A percentile compares a stretch with the other conserved stretches of the same genome.
These are phyloP conservation scores for Penicillium sp. DNA, from an alignment of 2,329 filamentous ascomycete genomes.

Conservation along the genomic window DNA sequence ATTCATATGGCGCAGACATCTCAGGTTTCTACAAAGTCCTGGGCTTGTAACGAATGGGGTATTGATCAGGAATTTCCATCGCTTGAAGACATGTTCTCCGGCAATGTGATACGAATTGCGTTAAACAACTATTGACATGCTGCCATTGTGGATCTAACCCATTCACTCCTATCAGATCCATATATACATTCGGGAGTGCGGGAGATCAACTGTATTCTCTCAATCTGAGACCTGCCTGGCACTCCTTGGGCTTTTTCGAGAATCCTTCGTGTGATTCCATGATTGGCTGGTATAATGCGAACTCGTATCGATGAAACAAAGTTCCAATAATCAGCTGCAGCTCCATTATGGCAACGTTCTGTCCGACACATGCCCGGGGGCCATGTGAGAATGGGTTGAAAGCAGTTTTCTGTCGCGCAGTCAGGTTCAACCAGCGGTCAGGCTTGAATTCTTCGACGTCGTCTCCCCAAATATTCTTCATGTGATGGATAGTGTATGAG, in stretches of 20 bases:
- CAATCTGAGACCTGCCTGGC: constrained; percentile 15
- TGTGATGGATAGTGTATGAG: constrained; percentile 41
- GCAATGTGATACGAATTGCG: constrained; percentile 2
- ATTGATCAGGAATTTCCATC: constrained; percentile 14
- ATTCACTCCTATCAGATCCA: not conserved
- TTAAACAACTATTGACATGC: not conserved
- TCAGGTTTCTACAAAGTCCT: not conserved
- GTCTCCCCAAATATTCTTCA: constrained; percentile 39
- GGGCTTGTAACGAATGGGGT: constrained; percentile 6
- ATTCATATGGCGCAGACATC: not conserved
- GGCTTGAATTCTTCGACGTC: constrained; percentile 41
- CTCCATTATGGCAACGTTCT: constrained; percentile 44
- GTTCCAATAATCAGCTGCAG: constrained; percentile 37
- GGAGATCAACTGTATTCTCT: not conserved
- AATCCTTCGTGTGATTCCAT: constrained; percentile 22
- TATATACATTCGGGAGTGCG: not conserved
- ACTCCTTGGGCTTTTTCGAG: constrained; percentile 23
- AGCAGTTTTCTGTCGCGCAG: constrained; percentile 29
- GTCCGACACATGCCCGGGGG: constrained; percentile 42
- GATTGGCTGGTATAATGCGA: constrained; percentile 12
- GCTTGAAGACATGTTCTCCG: constrained; percentile 18
- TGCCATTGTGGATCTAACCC: not conserved
- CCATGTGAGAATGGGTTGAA: constrained; percentile 45
- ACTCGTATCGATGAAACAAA: constrained; percentile 21
- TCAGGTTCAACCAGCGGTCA: constrained; percentile 32